phyloP scores from a whole-genome alignment of 345 rosid species.

The Sisymbrium irio region DNA sequence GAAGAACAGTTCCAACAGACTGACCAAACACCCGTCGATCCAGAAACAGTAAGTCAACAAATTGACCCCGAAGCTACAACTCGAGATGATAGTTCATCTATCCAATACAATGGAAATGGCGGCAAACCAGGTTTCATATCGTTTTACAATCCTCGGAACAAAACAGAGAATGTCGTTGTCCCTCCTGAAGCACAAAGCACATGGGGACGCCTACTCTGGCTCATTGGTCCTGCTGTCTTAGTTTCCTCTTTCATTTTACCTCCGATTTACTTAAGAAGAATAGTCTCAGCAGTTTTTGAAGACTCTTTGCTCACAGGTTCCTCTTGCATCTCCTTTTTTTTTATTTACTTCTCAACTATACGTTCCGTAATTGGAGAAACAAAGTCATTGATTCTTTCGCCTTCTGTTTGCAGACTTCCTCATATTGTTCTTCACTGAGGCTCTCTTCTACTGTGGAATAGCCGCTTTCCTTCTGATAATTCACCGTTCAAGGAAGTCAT shows the following conservation, averaged over 20 bases:
- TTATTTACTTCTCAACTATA: neutral
- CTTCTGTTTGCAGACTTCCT: slow-evolving; percentile 73
- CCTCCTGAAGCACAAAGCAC: slow-evolving; percentile 39
- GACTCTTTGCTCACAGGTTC: slow-evolving; percentile 93
- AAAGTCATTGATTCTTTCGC: neutral
- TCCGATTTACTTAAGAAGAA: slow-evolving; percentile 69
- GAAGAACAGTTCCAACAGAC: slow-evolving; percentile 43
- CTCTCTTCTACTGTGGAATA: slow-evolving; percentile 91
- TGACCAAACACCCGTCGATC: slow-evolving; percentile 36
- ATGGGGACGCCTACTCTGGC: slow-evolving; percentile 62
- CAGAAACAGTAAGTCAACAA: slow-evolving; percentile 37
- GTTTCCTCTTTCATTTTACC: slow-evolving; percentile 92
- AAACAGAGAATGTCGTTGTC: slow-evolving; percentile 37
- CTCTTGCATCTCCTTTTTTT: neutral
- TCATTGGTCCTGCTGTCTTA: slow-evolving; percentile 83
- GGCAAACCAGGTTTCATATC: slow-evolving; percentile 86
- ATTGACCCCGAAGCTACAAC: slow-evolving; percentile 40
- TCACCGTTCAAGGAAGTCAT: slow-evolving; percentile 58
- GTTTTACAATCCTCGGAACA: slow-evolving; percentile 58
- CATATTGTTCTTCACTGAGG: slow-evolving; percentile 95
- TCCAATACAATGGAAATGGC: slow-evolving; percentile 43
- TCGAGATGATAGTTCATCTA: slow-evolving; percentile 35
- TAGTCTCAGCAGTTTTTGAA: slow-evolving; percentile 81
- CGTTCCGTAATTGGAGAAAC: neutral
- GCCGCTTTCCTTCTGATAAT: slow-evolving; percentile 69